Conservation (phyloP, 129 eudicot species). For the Tanacetum coccineum region DNA sequence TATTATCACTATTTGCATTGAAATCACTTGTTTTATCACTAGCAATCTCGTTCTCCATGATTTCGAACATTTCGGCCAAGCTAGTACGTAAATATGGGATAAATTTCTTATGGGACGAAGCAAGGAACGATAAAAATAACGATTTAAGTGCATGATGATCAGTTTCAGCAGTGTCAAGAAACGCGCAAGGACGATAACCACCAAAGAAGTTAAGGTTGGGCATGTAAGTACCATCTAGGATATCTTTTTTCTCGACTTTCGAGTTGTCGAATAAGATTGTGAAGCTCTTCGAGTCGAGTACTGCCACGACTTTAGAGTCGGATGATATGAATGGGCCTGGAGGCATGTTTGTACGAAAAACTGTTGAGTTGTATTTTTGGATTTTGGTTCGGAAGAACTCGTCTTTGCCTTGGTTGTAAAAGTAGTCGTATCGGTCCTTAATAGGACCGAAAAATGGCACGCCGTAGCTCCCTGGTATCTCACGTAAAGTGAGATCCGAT, state of each 20-base stretch:
- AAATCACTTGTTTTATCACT: conserved; percentile 36
- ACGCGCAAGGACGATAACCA: conserved; percentile 54
- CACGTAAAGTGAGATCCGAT: conserved; percentile 29
- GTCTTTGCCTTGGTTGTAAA: conserved; percentile 59
- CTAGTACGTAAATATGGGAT: conserved; percentile 41
- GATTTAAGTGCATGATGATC: conserved; percentile 40
- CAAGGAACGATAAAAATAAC: conserved; percentile 32
- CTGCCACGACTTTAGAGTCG: conserved; percentile 39
- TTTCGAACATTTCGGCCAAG: conserved; percentile 26
- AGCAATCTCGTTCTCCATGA: conserved; percentile 43
- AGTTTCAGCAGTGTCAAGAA: conserved; percentile 54
- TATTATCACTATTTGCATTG: conserved; percentile 32
- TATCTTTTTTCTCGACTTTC: conserved; percentile 57
- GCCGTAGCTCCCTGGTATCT: conserved; percentile 68
- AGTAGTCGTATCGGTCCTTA: conserved; percentile 52
- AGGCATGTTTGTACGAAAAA: conserved; percentile 40
- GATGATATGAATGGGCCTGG: conserved; percentile 36
- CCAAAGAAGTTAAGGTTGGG: conserved; percentile 54
- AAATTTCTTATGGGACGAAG: conserved; percentile 33
- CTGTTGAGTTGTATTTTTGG: conserved; percentile 54
- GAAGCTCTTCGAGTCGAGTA: conserved; percentile 53
- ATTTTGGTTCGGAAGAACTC: conserved; percentile 48
- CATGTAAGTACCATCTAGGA: conserved; percentile 62
- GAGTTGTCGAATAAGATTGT: conserved; percentile 55
- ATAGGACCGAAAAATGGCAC: conserved; percentile 51